phyloP scores from a whole-genome alignment of 371 early-diverging fungal species.

The Zychaea mexicana region DNA sequence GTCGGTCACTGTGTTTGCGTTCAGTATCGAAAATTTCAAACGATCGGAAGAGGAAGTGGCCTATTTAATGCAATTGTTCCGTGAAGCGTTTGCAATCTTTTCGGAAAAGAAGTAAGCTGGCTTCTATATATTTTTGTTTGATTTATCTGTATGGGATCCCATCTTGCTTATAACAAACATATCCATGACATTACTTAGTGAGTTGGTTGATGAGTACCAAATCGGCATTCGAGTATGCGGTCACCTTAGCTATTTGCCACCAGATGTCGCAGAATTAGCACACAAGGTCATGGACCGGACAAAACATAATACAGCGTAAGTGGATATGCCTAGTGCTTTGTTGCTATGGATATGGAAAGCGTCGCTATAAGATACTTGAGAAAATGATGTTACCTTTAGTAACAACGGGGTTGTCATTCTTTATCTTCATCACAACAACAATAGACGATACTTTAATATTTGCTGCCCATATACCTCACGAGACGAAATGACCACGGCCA shows the following conservation, averaged over 20 bases:
- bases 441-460: conserved; percentile 85
- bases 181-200: conserved; percentile 53
- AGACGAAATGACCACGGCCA: conserved; percentile 83
- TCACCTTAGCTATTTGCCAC: conserved; percentile 65
- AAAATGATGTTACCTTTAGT: too few species aligned
- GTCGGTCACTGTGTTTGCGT: conserved; percentile 97
- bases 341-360: too few species aligned
- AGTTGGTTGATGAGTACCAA: conserved; percentile 70
- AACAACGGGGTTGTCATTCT: too few species aligned
- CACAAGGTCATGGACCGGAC: conserved; percentile 72
- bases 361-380: too few species aligned
- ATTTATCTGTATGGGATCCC: too few species aligned
- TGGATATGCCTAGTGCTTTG: too few species aligned
- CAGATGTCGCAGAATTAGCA: conserved; percentile 55
- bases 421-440: too few species aligned
- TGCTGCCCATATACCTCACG: conserved; percentile 97
- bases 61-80: conserved; percentile 85
- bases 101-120: conserved; percentile 66
- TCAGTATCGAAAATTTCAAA: conserved; percentile 97
- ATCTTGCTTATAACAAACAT: not conserved
- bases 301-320: conserved; percentile 65
- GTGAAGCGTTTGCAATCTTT: conserved; percentile 75
- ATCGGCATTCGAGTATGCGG: conserved; percentile 88
- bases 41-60: conserved; percentile 91
- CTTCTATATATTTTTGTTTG: too few species aligned